Evolutionary conservation across 768 basidiomycete species (phyloP).

Genomic region (Pleurotus citrinopileatus): DNA sequence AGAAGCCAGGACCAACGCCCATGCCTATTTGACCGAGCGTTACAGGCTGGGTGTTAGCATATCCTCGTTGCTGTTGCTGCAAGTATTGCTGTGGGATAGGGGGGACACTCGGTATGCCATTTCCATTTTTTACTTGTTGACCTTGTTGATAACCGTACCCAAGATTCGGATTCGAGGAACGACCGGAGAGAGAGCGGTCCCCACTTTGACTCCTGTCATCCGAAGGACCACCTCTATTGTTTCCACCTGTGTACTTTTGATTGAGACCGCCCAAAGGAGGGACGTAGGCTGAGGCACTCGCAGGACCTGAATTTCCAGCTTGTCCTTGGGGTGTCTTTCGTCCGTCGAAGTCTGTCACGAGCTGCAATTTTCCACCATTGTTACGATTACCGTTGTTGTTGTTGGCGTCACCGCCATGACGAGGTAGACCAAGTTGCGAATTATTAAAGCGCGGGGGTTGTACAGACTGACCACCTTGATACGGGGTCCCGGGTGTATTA

Average conservation of each 20-base stretch:
- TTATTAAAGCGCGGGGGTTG: slow-evolving; percentile 74
- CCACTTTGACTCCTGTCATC: slow-evolving; percentile 26
- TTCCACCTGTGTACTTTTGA: slow-evolving; percentile 34
- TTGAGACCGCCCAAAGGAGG: slow-evolving; percentile 21
- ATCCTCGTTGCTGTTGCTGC: slow-evolving; percentile 39
- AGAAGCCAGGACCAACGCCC: slow-evolving; percentile 42
- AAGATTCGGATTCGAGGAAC: slow-evolving; percentile 68
- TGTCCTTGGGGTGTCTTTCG: slow-evolving; percentile 57
- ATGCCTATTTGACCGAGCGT: slow-evolving; percentile 48
- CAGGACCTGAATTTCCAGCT: slow-evolving; percentile 39
- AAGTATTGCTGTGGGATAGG: slow-evolving; percentile 73
- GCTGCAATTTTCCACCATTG: slow-evolving; percentile 44
- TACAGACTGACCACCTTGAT: slow-evolving; percentile 45
- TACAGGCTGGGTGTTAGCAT: slow-evolving; percentile 1
- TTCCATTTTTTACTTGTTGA: slow-evolving; percentile 30
- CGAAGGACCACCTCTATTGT: slow-evolving; percentile 1
- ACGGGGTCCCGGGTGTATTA: slow-evolving; percentile 22
- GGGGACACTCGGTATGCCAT: slow-evolving; percentile 61
- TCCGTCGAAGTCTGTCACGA: slow-evolving; percentile 63
- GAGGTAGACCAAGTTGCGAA: slow-evolving; percentile 35
- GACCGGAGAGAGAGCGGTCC: slow-evolving; percentile 52
- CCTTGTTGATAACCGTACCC: slow-evolving; percentile 60
- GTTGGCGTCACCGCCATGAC: slow-evolving; percentile 29
- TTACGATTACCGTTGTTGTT: slow-evolving; percentile 30
- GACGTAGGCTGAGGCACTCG: slow-evolving; percentile 44